A percentile compares a stretch with the other conserved stretches of the same genome.
These are phyloP conservation scores for Aureobasidium pullulans DNA, from an alignment of 2,329 filamentous ascomycete species.

Conservation along the genomic window DNA sequence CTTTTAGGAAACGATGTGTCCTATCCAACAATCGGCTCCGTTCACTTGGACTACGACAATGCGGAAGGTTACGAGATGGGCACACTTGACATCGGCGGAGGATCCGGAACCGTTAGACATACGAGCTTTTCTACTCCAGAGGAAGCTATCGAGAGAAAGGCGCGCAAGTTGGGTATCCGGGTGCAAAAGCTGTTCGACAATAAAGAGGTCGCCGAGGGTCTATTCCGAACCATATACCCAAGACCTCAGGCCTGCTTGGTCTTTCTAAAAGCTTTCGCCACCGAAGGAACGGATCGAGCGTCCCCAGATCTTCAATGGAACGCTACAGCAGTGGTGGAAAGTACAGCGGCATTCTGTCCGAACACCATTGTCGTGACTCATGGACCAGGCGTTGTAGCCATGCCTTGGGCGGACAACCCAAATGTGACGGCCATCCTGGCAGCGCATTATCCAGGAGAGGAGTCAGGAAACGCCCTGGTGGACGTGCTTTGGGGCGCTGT, in stretches of 20 bases:
- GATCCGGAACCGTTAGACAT: conserved; percentile 34
- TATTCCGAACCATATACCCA: not conserved
- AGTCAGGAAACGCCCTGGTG: conserved; percentile 66
- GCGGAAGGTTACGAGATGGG: conserved; percentile 34
- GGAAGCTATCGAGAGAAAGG: conserved; percentile 21
- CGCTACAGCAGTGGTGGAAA: conserved; percentile 54
- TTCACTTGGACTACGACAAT: conserved; percentile 37
- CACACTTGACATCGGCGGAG: conserved; percentile 41
- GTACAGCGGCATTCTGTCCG: conserved; percentile 64
- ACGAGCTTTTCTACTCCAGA: conserved; percentile 25
- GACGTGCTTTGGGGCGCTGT: conserved; percentile 74
- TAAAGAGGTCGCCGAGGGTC: conserved; percentile 20
- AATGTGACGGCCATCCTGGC: conserved; percentile 76
- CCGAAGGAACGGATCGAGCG: conserved; percentile 45
- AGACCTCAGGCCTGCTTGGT: conserved; percentile 41
- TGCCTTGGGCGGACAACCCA: conserved; percentile 61
- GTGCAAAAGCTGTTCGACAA: conserved; percentile 23
- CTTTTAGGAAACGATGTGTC: conserved; percentile 36
- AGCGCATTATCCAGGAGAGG: conserved; percentile 70
- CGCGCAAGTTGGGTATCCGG: conserved; percentile 15
- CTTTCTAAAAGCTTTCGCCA: conserved; percentile 42
- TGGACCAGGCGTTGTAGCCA: conserved; percentile 67
- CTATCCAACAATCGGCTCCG: conserved; percentile 41
- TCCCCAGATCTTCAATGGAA: conserved; percentile 41
- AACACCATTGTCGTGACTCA: conserved; percentile 89